Conservation (phyloP, 495 filamentous ascomycete genomes). For the Penicillium parvum region DNA sequence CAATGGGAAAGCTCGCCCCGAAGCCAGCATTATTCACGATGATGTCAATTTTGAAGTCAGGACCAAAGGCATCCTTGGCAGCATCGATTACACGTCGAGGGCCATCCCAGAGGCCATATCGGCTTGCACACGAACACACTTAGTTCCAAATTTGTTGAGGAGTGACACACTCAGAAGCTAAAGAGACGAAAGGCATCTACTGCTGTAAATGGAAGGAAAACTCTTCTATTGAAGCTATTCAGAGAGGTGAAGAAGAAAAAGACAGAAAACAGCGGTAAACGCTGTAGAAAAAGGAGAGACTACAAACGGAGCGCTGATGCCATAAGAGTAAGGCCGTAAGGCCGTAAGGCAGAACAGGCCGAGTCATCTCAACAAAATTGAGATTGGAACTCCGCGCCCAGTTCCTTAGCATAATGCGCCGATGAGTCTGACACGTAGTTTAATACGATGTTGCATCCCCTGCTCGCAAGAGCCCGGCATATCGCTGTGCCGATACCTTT, state of each 20-base stretch:
- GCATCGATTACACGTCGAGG: background rate
- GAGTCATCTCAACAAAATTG: no score
- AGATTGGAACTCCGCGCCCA: background rate
- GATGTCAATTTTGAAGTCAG: slow-evolving; percentile 67
- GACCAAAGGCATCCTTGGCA: slow-evolving; percentile 39
- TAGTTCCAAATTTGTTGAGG: background rate
- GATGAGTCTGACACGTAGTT: slow-evolving; percentile 5
- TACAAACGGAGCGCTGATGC: no score
- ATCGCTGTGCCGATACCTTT: slow-evolving; percentile 9
- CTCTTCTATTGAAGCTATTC: no score
- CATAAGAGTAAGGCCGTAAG: no score
- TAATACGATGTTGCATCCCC: slow-evolving; percentile 7
- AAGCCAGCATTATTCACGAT: slow-evolving; percentile 72
- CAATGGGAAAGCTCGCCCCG: slow-evolving; percentile 37
- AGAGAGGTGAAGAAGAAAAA: no score
- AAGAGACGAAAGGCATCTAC: no score
- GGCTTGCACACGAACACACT: background rate
- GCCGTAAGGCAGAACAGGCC: no score
- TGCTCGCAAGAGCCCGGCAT: slow-evolving; percentile 2
- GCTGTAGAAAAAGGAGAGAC: no score
- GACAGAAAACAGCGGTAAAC: no score
- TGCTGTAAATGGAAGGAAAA: no score
- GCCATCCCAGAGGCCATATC: background rate
- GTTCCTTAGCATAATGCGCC: background rate
- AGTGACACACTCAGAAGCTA: no score